Percentiles rank a stretch among this genome's conserved stretches.
phyloP scores from a whole-genome alignment of 768 basidiomycete genomes.

The Hygrocybe punicea region DNA sequence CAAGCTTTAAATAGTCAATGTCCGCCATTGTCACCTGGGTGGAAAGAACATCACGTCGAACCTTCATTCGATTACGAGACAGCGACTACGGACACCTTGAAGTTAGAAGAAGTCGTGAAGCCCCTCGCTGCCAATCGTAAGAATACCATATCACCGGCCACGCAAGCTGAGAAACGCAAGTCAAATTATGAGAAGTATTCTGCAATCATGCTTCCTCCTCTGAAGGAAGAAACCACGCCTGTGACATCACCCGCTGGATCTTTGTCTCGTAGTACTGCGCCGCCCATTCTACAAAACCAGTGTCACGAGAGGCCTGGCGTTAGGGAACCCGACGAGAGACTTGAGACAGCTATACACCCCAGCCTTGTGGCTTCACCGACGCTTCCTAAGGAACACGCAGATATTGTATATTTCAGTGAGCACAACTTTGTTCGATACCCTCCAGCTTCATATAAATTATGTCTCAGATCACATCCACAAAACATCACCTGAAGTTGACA shows the following conservation, averaged over 20 bases:
- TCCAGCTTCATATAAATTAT: not conserved
- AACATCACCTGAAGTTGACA: constrained; percentile 47
- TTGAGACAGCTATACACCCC: not conserved
- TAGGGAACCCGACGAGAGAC: not conserved
- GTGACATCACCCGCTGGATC: constrained; percentile 52
- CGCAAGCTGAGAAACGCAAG: constrained; percentile 53
- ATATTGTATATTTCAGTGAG: constrained; percentile 33
- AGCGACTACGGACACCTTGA: constrained; percentile 2
- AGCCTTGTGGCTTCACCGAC: not conserved
- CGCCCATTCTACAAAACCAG: not conserved
- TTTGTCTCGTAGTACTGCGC: constrained; percentile 36
- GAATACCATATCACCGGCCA: constrained; percentile 21
- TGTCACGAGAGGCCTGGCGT: not conserved
- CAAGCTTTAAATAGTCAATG: constrained; percentile 47
- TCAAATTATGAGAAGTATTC: constrained; percentile 69
- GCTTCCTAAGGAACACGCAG: not conserved
- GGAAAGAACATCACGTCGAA: constrained; percentile 1
- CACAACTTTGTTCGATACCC: not conserved
- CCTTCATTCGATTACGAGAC: not conserved
- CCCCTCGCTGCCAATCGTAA: constrained; percentile 15
- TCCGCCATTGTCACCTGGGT: not conserved
- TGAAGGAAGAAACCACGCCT: constrained; percentile 68
- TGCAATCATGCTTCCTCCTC: constrained; percentile 55
- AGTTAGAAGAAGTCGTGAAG: constrained; percentile 10
- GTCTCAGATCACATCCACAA: constrained; percentile 39